Conservation (phyloP, 352 stramenopile species). For the Globisporangium solare region DNA sequence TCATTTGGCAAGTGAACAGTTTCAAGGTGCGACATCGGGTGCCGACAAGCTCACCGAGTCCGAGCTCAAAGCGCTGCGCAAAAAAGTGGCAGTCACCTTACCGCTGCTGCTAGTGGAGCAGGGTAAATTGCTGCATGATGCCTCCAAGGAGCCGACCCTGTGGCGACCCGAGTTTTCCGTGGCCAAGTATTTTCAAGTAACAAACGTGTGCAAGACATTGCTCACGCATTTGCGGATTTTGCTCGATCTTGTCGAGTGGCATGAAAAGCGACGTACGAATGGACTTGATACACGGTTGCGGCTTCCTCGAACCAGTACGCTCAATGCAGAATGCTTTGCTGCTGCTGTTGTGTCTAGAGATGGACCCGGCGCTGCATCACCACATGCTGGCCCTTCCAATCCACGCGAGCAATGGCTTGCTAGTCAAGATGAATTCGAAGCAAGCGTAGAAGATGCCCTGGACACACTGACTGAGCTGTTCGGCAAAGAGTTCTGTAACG, state of each 20-base stretch:
- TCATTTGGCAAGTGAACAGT: conserved; percentile 33
- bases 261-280: conserved; percentile 23
- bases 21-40: not conserved
- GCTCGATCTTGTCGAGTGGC: conserved; percentile 63
- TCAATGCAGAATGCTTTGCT: conserved; percentile 19
- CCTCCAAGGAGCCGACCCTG: conserved; percentile 41
- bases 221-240: conserved; percentile 54
- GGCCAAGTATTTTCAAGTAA: conserved; percentile 44
- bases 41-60: conserved; percentile 15
- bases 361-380: not conserved
- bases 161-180: conserved; percentile 51
- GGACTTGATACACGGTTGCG: conserved; percentile 15
- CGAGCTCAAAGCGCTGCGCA: conserved; percentile 31
- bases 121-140: conserved; percentile 44
- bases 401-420: conserved; percentile 1
- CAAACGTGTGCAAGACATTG: conserved; percentile 42
- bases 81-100: conserved; percentile 29
- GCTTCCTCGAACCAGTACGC: conserved; percentile 11
- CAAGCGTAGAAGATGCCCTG: conserved; percentile 36
- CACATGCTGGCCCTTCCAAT: not conserved
- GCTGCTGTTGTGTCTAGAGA: conserved; percentile 1
- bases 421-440: conserved; percentile 34
- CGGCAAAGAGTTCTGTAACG: conserved; percentile 48
- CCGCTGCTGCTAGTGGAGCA: conserved; percentile 39
- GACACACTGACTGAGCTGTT: conserved; percentile 59